Percentiles rank a stretch among this genome's conserved stretches.
phyloP scores from a whole-genome alignment of 768 basidiomycete species.

The Aureoboletus auriporus region DNA sequence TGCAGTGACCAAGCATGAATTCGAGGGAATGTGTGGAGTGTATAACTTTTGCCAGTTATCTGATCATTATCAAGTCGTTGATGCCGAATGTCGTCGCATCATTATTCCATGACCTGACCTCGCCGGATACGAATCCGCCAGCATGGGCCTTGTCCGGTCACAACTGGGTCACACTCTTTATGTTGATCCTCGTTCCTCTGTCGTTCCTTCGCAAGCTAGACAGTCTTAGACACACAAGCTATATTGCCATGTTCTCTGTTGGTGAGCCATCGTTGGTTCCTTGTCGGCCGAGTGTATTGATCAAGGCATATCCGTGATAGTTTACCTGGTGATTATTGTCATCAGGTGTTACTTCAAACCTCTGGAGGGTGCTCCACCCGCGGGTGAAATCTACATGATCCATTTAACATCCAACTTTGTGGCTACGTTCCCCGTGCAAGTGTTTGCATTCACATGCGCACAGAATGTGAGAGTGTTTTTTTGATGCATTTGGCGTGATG shows the following conservation, averaged over 20 bases:
- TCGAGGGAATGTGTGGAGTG: not conserved
- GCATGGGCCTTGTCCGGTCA: slow-evolving; percentile 71
- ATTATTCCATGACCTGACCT: slow-evolving; percentile 74
- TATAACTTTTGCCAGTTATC: slow-evolving; percentile 47
- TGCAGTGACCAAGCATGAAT: slow-evolving; percentile 13
- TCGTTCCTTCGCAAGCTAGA: slow-evolving; percentile 81
- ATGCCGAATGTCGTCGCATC: slow-evolving; percentile 88
- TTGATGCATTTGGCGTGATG: slow-evolving; percentile 1
- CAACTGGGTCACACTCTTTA: slow-evolving; percentile 80
- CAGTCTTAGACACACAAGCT: slow-evolving; percentile 86
- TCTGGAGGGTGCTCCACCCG: slow-evolving; percentile 54
- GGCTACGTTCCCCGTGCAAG: slow-evolving; percentile 88
- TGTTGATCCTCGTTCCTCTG: slow-evolving; percentile 74
- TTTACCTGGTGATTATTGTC: slow-evolving; percentile 76
- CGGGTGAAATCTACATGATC: slow-evolving; percentile 67
- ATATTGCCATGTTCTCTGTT: slow-evolving; percentile 86
- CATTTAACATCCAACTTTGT: slow-evolving; percentile 76
- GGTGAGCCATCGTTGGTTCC: slow-evolving; percentile 45
- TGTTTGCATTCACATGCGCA: slow-evolving; percentile 89
- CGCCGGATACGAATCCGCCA: slow-evolving; percentile 61
- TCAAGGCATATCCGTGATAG: slow-evolving; percentile 33
- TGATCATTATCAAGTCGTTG: slow-evolving; percentile 90
- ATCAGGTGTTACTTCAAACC: slow-evolving; percentile 77
- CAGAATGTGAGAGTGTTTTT: slow-evolving; percentile 66
- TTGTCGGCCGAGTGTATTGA: not conserved